Conservation (phyloP, 2,329 filamentous ascomycete genomes). For the Mariannaea sp. region DNA sequence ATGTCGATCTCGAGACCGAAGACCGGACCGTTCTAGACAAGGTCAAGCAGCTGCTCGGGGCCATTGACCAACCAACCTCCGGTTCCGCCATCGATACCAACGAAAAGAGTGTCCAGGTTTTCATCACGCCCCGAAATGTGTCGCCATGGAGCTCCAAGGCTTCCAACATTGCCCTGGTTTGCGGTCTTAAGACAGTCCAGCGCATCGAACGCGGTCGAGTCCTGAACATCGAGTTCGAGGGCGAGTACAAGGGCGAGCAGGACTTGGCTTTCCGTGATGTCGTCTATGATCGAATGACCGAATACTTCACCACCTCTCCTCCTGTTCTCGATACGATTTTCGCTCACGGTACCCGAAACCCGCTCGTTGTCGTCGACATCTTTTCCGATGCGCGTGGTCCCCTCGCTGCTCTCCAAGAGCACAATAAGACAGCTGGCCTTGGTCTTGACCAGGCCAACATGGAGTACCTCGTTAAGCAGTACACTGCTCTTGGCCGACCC, state of each 20-base stretch:
- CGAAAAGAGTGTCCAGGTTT: conserved; percentile 60
- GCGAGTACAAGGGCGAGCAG: conserved; percentile 49
- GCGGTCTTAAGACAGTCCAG: conserved; percentile 73
- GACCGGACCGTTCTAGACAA: conserved; percentile 46
- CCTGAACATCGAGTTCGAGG: conserved; percentile 69
- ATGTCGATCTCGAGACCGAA: conserved; percentile 61
- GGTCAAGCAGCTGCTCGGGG: conserved; percentile 52
- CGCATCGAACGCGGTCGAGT: conserved; percentile 87
- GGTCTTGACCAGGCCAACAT: conserved; percentile 89
- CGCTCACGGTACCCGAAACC: conserved; percentile 63
- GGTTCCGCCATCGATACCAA: conserved; percentile 44
- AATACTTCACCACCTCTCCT: conserved; percentile 69
- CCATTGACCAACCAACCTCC: conserved; percentile 41
- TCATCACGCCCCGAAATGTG: conserved; percentile 81
- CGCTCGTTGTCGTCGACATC: conserved; percentile 77
- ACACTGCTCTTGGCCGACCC: conserved; percentile 55
- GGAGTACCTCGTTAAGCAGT: conserved; percentile 81
- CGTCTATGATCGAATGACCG: conserved; percentile 95
- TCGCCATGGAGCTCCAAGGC: conserved; percentile 98
- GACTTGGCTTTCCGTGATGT: conserved; percentile 66
- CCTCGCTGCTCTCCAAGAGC: conserved; percentile 73
- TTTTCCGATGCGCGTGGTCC: conserved; percentile 68
- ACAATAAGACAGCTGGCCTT: conserved; percentile 83
- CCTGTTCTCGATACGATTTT: conserved; percentile 81
- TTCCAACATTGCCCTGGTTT: conserved; percentile 91